Conservation (phyloP, 192 early-diverging fungal species). For the Podila horticola region DNA sequence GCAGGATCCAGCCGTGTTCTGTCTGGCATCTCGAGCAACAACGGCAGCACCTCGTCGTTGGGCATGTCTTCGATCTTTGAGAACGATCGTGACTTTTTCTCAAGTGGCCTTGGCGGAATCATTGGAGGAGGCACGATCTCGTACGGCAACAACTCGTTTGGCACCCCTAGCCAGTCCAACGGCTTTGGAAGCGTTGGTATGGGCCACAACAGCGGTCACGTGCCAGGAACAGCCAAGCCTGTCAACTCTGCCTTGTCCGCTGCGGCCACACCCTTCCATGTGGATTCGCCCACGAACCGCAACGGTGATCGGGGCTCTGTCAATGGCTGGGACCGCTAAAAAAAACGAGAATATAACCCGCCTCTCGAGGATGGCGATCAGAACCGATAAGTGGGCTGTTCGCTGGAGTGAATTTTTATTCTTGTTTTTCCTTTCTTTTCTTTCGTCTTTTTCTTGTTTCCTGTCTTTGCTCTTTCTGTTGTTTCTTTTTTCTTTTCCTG, state of each 20-base stretch:
- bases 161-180: background rate
- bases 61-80: slow-evolving; percentile 23
- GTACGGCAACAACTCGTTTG: slow-evolving; percentile 12
- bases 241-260: slow-evolving; percentile 10
- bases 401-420: background rate
- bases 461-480: no score
- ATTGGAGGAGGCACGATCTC: slow-evolving; percentile 32
- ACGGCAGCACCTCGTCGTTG: background rate
- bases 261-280: slow-evolving; percentile 14
- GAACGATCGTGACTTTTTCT: slow-evolving; percentile 34
- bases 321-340: slow-evolving; percentile 32
- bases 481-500: no score
- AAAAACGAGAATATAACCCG: background rate
- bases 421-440: slow-evolving; percentile 1
- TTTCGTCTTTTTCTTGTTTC: background rate
- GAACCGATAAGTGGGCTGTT: no score
- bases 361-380: background rate
- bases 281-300: slow-evolving; percentile 17
- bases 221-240: background rate
- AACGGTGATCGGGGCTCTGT: slow-evolving; percentile 4
- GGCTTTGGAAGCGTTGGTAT: slow-evolving; percentile 2
- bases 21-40: slow-evolving; percentile 6
- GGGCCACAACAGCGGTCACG: background rate
- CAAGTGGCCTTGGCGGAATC: slow-evolving; percentile 44
- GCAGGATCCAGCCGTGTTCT: slow-evolving; percentile 6